Percentiles rank a stretch among this genome's conserved stretches.
phyloP scores from a whole-genome alignment of 2,329 filamentous ascomycete genomes.

The Fusarium abutilonis region DNA sequence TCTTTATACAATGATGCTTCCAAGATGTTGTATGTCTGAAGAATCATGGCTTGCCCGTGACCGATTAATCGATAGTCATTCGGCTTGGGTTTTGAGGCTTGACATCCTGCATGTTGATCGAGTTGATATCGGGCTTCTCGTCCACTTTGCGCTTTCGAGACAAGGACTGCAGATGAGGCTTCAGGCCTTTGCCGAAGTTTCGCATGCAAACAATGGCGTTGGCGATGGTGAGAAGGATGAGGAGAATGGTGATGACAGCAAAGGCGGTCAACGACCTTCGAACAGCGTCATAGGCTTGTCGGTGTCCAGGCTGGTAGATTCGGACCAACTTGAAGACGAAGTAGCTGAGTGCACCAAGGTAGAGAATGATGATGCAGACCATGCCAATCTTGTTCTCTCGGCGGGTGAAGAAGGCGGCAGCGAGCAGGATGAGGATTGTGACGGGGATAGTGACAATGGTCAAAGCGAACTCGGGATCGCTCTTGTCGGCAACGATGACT shows the following conservation, averaged over 20 bases:
- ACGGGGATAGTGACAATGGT: slow-evolving; percentile 91
- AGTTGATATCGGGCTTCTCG: slow-evolving; percentile 66
- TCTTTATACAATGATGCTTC: slow-evolving; percentile 48
- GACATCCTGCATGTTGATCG: slow-evolving; percentile 66
- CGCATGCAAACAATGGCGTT: slow-evolving; percentile 87
- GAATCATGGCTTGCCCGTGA: slow-evolving; percentile 19
- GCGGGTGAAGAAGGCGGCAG: slow-evolving; percentile 85
- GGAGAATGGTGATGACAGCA: slow-evolving; percentile 87
- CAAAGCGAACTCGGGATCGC: slow-evolving; percentile 80
- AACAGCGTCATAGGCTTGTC: slow-evolving; percentile 76
- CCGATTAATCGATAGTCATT: slow-evolving; percentile 69
- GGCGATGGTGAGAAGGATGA: slow-evolving; percentile 87
- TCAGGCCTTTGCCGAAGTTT: slow-evolving; percentile 92
- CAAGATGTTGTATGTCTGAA: slow-evolving; percentile 1
- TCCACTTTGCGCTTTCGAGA: slow-evolving; percentile 55
- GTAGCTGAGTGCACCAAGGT: slow-evolving; percentile 89
- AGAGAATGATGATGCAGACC: slow-evolving; percentile 80
- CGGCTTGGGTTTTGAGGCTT: slow-evolving; percentile 64
- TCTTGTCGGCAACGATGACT: slow-evolving; percentile 80
- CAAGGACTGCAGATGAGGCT: slow-evolving; percentile 77
- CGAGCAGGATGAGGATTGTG: slow-evolving; percentile 87
- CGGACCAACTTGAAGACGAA: slow-evolving; percentile 98
- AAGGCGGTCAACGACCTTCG: slow-evolving; percentile 90
- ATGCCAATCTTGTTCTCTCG: slow-evolving; percentile 85
- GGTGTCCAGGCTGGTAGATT: slow-evolving; percentile 79